phyloP scores from a whole-genome alignment of 345 rosid species.

The Atalantia buxifolia region DNA sequence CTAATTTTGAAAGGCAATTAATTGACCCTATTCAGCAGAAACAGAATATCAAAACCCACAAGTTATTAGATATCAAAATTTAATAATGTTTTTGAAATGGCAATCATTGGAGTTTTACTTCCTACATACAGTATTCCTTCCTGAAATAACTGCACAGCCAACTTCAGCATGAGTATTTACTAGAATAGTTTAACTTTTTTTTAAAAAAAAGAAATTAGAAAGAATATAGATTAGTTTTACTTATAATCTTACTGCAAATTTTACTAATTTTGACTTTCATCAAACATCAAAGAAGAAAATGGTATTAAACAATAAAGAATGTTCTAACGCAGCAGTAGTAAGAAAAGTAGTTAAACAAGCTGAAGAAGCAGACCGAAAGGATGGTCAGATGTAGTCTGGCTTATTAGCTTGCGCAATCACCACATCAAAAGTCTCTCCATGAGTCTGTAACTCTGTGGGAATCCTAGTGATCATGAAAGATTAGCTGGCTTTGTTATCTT shows the following conservation, averaged over 20 bases:
- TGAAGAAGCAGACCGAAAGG: constrained; percentile 70
- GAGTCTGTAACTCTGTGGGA: constrained; percentile 60
- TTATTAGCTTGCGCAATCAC: constrained; percentile 96
- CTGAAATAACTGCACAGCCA: neutral
- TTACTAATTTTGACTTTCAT: neutral
- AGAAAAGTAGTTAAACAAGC: constrained; percentile 3
- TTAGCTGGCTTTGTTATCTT: constrained; percentile 2
- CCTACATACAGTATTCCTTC: neutral
- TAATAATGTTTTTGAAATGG: neutral
- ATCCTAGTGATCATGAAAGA: constrained; percentile 50
- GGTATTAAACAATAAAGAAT: neutral
- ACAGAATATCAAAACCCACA: neutral
- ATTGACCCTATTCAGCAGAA: neutral
- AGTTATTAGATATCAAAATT: neutral
- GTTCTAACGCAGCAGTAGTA: neutral
- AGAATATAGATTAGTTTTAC: neutral
- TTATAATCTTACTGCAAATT: neutral
- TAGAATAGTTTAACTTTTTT: neutral
- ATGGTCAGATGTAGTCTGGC: constrained; percentile 89
- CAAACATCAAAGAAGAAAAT: neutral
- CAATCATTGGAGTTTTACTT: neutral
- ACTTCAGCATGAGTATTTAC: neutral
- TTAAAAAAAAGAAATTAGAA: neutral
- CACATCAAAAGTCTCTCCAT: constrained; percentile 95
- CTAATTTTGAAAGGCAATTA: neutral